Conservation (phyloP, 495 filamentous ascomycete genomes). For the Paragyromitra xinjiangensis region DNA sequence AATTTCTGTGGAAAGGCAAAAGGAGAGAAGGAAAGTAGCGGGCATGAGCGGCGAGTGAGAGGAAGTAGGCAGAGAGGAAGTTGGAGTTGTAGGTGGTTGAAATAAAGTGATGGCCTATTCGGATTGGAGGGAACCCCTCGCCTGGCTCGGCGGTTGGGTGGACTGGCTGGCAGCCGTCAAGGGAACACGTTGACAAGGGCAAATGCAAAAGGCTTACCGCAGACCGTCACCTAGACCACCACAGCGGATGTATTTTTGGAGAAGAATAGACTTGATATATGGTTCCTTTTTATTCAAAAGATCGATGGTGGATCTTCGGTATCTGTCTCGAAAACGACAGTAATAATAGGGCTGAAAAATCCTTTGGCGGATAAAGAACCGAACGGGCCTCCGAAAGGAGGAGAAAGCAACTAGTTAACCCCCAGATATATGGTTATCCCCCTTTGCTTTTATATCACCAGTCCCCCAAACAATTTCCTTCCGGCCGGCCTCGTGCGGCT, state of each 20-base stretch:
- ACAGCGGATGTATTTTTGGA: conserved; percentile 44
- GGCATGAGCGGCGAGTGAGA: conserved; percentile 45
- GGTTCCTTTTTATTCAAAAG: conserved; percentile 51
- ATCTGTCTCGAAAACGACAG: conserved; percentile 45
- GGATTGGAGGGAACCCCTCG: conserved; percentile 48
- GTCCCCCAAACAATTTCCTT: conserved; percentile 22
- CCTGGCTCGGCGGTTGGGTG: conserved; percentile 47
- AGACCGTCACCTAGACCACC: conserved; percentile 39
- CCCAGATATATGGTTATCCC: conserved; percentile 34
- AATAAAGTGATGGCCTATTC: conserved; percentile 47
- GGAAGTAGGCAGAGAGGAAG: conserved; percentile 33
- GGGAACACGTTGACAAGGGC: conserved; percentile 54
- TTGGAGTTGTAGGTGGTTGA: conserved; percentile 44
- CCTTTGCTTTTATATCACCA: conserved; percentile 25
- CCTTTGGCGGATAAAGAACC: conserved; percentile 33
- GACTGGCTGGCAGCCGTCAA: conserved; percentile 44
- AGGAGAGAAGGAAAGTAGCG: conserved; percentile 31
- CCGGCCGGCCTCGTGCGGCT: conserved; percentile 25
- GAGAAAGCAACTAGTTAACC: conserved; percentile 37
- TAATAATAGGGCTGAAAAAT: conserved; percentile 52
- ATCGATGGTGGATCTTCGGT: conserved; percentile 41
- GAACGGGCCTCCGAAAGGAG: conserved; percentile 31
- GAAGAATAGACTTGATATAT: conserved; percentile 39
- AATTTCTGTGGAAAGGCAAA: conserved; percentile 25
- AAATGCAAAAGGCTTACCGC: conserved; percentile 54